phyloP scores from a whole-genome alignment of 768 basidiomycete genomes.

The Tylopilus intermedius region DNA sequence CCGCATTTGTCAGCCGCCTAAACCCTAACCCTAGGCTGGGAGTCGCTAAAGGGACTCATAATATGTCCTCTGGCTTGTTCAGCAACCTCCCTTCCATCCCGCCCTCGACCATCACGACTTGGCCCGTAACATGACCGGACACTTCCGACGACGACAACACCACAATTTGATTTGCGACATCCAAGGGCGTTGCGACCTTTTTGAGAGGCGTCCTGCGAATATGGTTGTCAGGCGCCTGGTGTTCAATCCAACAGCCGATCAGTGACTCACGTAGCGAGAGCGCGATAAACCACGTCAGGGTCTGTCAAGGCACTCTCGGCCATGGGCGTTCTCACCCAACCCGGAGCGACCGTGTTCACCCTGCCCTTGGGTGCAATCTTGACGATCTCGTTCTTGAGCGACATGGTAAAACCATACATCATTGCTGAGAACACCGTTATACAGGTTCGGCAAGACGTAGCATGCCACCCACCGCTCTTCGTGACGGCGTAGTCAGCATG shows the following conservation, averaged over 20 bases:
- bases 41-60: background rate
- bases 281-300: conserved; percentile 47
- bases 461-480: conserved; percentile 51
- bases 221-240: background rate
- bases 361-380: conserved; percentile 64
- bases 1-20: conserved; percentile 21
- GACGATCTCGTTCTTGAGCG: conserved; percentile 79
- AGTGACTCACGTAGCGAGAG: conserved; percentile 59
- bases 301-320: conserved; percentile 54
- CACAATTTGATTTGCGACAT: conserved; percentile 63
- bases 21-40: conserved; percentile 23
- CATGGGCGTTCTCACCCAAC: conserved; percentile 65
- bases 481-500: conserved; percentile 64
- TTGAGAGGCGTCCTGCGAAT: conserved; percentile 57
- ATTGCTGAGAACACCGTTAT: conserved; percentile 38
- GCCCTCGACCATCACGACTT: conserved; percentile 66
- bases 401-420: conserved; percentile 67
- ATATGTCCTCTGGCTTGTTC: conserved; percentile 37
- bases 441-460: background rate
- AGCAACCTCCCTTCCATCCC: conserved; percentile 73
- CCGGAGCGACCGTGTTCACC: conserved; percentile 68
- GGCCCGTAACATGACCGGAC: conserved; percentile 69
- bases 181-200: conserved; percentile 57
- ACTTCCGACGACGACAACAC: conserved; percentile 54
- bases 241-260: background rate